Conservation (phyloP, 345 rosid species). For the Citrus trifoliata region DNA sequence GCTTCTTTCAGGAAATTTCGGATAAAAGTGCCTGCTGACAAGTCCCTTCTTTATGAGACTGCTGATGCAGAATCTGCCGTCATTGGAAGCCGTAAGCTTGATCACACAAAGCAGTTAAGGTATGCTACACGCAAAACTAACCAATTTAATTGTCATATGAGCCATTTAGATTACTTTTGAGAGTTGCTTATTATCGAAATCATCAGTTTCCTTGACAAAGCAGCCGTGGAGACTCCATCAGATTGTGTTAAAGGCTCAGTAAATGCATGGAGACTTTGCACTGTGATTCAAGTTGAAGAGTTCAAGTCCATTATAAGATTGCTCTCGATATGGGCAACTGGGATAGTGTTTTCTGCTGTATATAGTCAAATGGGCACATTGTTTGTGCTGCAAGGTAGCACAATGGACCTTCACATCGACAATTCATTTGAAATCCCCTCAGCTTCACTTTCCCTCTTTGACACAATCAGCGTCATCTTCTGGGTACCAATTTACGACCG, state of each 20-base stretch:
- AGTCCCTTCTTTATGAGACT: constrained; percentile 31
- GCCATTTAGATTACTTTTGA: not conserved
- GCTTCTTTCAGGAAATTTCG: constrained; percentile 33
- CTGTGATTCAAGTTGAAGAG: constrained; percentile 48
- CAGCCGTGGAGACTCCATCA: constrained; percentile 25
- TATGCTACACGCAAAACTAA: not conserved
- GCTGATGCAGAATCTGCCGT: constrained; percentile 27
- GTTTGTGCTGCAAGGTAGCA: constrained; percentile 41
- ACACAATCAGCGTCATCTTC: constrained; percentile 32
- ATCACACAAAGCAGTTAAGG: constrained; percentile 35
- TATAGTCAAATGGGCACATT: constrained; percentile 39
- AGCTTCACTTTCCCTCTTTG: constrained; percentile 35
- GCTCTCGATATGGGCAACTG: constrained; percentile 41
- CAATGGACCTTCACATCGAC: constrained; percentile 33
- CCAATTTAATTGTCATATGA: not conserved
- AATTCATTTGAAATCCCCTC: constrained; percentile 37
- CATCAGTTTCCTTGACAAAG: constrained; percentile 44
- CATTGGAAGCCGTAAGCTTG: constrained; percentile 47
- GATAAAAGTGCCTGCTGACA: constrained; percentile 27
- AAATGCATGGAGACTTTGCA: constrained; percentile 40
- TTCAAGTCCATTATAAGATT: constrained; percentile 35
- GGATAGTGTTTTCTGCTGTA: constrained; percentile 29
- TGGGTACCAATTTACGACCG: constrained; percentile 37
- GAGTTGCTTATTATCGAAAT: not conserved
- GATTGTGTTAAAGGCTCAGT: constrained; percentile 10